A percentile compares a stretch with the other conserved stretches of the same genome.
These are phyloP conservation scores for Telopea speciosissima DNA, from an alignment of 177 flowering plant species.

Conservation along the genomic window DNA sequence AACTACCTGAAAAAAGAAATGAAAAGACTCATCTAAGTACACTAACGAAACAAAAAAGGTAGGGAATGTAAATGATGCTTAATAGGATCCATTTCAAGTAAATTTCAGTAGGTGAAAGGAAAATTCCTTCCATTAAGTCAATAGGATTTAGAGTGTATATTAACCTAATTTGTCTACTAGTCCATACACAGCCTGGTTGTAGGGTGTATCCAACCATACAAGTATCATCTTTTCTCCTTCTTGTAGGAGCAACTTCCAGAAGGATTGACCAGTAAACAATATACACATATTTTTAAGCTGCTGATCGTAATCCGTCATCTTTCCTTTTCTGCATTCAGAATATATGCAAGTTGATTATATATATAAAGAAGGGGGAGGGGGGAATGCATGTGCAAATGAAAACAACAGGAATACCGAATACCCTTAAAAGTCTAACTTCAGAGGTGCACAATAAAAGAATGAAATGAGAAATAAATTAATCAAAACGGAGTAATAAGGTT, in stretches of 20 bases:
- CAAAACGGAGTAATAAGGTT: no score
- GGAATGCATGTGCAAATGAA: background rate
- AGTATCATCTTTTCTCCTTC: constrained; percentile 95
- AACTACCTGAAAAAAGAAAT: constrained; percentile 57
- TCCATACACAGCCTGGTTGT: constrained; percentile 95
- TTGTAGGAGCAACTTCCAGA: constrained; percentile 60
- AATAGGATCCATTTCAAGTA: background rate
- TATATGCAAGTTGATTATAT: background rate
- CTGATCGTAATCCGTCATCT: constrained; percentile 38
- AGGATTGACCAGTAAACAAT: constrained; percentile 28
- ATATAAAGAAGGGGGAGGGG: background rate
- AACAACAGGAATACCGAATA: background rate
- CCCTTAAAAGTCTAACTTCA: no score
- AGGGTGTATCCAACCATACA: constrained; percentile 84
- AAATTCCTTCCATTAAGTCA: background rate
- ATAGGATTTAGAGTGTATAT: constrained; percentile 5
- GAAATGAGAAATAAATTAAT: no score
- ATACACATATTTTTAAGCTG: constrained; percentile 40
- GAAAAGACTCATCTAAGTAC: constrained; percentile 7
- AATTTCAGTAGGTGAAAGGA: constrained; percentile 4
- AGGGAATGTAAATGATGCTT: background rate
- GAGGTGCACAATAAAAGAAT: no score
- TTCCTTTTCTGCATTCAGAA: constrained; percentile 30
- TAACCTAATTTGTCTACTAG: constrained; percentile 91
- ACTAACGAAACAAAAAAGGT: background rate